phyloP scores from a whole-genome alignment of 2,329 filamentous ascomycete species.

The Paecilomyces variotii region DNA sequence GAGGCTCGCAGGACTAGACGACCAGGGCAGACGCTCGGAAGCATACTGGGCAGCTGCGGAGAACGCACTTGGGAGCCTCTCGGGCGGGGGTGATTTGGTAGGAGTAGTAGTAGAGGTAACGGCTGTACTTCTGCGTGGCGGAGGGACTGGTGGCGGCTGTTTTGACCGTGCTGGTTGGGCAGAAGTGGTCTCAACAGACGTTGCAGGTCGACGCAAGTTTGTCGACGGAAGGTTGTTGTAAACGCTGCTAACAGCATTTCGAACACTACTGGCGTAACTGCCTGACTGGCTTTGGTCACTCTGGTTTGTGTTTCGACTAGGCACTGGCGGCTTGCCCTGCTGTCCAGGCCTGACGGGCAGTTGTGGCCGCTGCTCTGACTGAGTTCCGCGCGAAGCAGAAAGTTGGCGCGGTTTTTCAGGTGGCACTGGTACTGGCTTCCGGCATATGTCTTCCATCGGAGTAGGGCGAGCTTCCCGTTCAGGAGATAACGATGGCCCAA shows the following conservation, averaged over 20 bases:
- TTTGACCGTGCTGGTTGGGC: constrained; percentile 11
- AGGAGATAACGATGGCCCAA: constrained; percentile 10
- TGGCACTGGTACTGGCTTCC: constrained; percentile 29
- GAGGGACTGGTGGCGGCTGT: constrained; percentile 17
- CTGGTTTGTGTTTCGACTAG: not conserved
- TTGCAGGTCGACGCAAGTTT: constrained; percentile 1
- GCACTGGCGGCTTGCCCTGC: constrained; percentile 2
- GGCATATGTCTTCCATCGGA: constrained; percentile 17
- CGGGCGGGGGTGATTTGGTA: constrained; percentile 8
- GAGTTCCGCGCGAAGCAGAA: constrained; percentile 11
- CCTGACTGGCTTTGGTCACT: not conserved
- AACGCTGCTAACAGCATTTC: constrained; percentile 9
- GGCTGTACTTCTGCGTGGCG: constrained; percentile 12
- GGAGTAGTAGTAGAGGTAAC: constrained; percentile 9
- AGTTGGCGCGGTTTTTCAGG: constrained; percentile 26
- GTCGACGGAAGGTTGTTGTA: constrained; percentile 13
- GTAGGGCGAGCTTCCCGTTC: constrained; percentile 3
- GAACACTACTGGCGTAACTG: constrained; percentile 9
- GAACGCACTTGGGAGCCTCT: constrained; percentile 20
- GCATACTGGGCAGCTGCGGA: constrained; percentile 23
- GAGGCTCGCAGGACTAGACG: constrained; percentile 2
- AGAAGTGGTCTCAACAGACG: constrained; percentile 3
- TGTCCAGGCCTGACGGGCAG: constrained; percentile 19
- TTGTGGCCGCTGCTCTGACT: constrained; percentile 15
- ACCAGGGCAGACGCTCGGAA: constrained; percentile 19